Evolutionary conservation across 2,329 filamentous ascomycete species (phyloP).

Genomic region (Ophiostoma himal-ulmi): DNA sequence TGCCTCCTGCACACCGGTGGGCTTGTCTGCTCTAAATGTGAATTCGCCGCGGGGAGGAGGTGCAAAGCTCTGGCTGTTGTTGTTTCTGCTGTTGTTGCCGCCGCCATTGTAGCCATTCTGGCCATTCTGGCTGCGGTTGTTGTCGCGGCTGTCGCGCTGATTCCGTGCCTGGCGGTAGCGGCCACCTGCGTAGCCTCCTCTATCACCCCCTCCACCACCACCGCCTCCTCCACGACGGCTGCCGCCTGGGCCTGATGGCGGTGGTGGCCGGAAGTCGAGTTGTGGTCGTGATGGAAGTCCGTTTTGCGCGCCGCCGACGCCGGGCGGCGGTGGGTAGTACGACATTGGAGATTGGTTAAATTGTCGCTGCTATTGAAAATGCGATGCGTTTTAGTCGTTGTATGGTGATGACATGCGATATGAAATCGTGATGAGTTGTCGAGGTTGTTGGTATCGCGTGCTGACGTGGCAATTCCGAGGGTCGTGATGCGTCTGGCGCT

Average conservation of each 20-base stretch:
- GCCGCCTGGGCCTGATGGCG: constrained; percentile 13
- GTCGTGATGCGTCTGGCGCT: background rate
- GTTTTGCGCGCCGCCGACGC: constrained; percentile 13
- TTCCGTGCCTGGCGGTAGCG: constrained; percentile 16
- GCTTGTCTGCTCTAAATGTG: constrained; percentile 50
- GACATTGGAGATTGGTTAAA: background rate
- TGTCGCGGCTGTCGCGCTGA: constrained; percentile 1
- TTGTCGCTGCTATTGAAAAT: background rate
- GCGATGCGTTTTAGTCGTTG: background rate
- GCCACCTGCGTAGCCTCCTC: constrained; percentile 11
- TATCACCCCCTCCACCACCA: constrained; percentile 12
- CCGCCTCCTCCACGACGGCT: constrained; percentile 12
- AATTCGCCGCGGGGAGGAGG: constrained; percentile 47
- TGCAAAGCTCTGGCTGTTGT: constrained; percentile 1
- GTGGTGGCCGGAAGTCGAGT: constrained; percentile 18
- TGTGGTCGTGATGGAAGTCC: constrained; percentile 21
- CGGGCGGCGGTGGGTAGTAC: constrained; percentile 25
- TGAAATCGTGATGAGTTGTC: background rate
- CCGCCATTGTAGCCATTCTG: background rate
- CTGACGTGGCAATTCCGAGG: background rate
- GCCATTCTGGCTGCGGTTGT: constrained; percentile 8
- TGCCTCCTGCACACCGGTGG: constrained; percentile 43
- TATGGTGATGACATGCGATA: background rate
- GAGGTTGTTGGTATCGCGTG: background rate
- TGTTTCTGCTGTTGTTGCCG: background rate